Percentiles rank a stretch among this genome's conserved stretches.
Evolutionary conservation across 768 basidiomycete genomes (phyloP).

Genomic region (Collybiopsis confluens): DNA sequence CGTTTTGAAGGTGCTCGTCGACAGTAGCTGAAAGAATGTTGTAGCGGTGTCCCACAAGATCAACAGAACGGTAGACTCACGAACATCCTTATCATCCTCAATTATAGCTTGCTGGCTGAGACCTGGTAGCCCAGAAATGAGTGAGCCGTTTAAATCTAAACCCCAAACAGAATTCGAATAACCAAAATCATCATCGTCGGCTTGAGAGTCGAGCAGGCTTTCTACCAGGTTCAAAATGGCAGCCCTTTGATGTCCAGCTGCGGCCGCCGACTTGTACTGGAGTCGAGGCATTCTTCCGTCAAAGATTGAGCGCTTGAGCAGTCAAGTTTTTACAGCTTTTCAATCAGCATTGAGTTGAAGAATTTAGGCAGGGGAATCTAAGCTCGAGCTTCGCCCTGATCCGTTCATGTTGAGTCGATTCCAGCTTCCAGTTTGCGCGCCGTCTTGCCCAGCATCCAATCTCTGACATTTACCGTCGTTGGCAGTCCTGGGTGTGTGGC

Average conservation of each 20-base stretch:
- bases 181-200: constrained; percentile 28
- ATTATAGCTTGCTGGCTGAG: constrained; percentile 40
- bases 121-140: not conserved
- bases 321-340: too few relatives aligned
- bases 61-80: constrained; percentile 48
- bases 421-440: too few relatives aligned
- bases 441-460: too few relatives aligned
- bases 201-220: constrained; percentile 36
- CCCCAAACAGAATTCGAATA: constrained; percentile 10
- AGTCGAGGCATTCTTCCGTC: not conserved
- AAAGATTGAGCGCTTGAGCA: too few relatives aligned
- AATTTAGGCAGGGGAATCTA: too few relatives aligned
- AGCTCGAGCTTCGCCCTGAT: too few relatives aligned
- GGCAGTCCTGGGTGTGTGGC: too few relatives aligned
- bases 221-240: constrained; percentile 49
- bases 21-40: constrained; percentile 41
- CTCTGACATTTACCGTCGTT: too few relatives aligned
- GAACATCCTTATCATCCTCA: constrained; percentile 62
- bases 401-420: too few relatives aligned
- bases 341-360: too few relatives aligned
- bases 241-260: constrained; percentile 26
- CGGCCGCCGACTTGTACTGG: not conserved
- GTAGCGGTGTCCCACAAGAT: not conserved
- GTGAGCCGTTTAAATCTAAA: not conserved
- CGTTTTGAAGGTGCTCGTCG: constrained; percentile 64